phyloP scores from a whole-genome alignment of 1,284 basidiomycete species.

The Cryptococcus hybrid region DNA sequence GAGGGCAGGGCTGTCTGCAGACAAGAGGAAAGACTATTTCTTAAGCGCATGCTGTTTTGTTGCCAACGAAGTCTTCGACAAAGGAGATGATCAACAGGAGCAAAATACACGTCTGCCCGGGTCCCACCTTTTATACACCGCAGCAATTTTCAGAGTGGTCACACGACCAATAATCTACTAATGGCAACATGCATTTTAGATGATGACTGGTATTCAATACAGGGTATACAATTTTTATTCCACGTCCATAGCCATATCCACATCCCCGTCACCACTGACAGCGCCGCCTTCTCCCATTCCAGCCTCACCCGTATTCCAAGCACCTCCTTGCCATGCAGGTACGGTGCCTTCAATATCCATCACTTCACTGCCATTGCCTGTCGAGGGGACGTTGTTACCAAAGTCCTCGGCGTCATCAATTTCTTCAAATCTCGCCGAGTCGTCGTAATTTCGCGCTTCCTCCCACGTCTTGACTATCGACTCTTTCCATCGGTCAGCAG shows the following conservation, averaged over 20 bases:
- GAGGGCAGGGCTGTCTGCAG: background rate
- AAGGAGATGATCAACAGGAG: background rate
- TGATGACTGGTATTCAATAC: background rate
- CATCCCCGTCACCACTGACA: constrained; percentile 10
- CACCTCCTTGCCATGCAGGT: background rate
- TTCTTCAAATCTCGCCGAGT: constrained; percentile 27
- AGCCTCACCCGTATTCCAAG: background rate
- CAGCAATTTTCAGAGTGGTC: background rate
- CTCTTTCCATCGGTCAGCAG: constrained; percentile 3
- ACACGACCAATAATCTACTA: background rate
- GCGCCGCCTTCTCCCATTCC: background rate
- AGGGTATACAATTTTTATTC: background rate
- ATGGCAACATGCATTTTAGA: background rate
- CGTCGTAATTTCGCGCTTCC: constrained; percentile 5
- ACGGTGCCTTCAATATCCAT: constrained; percentile 7
- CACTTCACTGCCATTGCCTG: background rate
- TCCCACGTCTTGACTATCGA: constrained; percentile 26
- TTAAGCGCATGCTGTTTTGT: too few species aligned
- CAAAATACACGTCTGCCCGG: background rate
- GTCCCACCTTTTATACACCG: background rate
- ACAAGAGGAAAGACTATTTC: background rate
- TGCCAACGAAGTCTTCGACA: background rate
- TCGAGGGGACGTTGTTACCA: background rate
- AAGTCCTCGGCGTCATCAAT: constrained; percentile 27
- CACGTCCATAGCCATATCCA: constrained; percentile 17